These are phyloP conservation scores for Candida tetrigidarum DNA, from an alignment of 1,139 yeast genomes.

Conservation along the genomic window DNA sequence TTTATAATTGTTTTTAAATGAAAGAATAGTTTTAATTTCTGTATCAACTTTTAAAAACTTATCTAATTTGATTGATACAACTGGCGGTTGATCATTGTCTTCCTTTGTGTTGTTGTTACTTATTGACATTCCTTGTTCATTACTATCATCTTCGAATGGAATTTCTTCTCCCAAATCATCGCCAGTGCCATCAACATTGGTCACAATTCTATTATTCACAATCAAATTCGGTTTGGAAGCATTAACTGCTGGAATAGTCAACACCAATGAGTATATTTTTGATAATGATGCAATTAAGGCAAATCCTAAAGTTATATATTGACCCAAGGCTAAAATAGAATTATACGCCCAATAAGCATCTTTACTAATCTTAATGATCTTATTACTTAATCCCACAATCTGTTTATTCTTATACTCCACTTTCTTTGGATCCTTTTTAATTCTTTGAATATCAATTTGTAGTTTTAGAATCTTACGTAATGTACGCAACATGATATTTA, in stretches of 20 bases:
- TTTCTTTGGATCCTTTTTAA: constrained; percentile 8
- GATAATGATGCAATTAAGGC: constrained; percentile 64
- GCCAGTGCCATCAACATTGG: constrained; percentile 11
- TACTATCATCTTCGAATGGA: constrained; percentile 14
- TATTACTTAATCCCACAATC: constrained; percentile 29
- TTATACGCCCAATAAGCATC: constrained; percentile 62
- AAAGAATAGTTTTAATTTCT: neutral
- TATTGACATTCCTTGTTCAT: neutral
- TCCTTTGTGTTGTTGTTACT: neutral
- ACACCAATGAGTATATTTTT: constrained; percentile 41
- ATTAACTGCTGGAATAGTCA: constrained; percentile 22
- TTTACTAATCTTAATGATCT: constrained; percentile 45
- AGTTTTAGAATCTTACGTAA: constrained; percentile 43
- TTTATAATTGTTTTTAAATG: neutral
- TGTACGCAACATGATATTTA: constrained; percentile 66
- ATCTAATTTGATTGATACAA: neutral
- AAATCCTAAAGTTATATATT: constrained; percentile 75
- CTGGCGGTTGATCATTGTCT: constrained; percentile 8
- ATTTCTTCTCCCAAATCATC: constrained; percentile 32
- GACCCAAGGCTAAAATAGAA: constrained; percentile 74
- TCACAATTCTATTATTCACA: neutral
- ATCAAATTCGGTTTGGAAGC: neutral
- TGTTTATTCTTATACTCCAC: constrained; percentile 20
- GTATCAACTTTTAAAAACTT: neutral
- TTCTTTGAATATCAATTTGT: constrained; percentile 24